Conservation (phyloP, 2,329 filamentous ascomycete species). For the Colletotrichum sp. region DNA sequence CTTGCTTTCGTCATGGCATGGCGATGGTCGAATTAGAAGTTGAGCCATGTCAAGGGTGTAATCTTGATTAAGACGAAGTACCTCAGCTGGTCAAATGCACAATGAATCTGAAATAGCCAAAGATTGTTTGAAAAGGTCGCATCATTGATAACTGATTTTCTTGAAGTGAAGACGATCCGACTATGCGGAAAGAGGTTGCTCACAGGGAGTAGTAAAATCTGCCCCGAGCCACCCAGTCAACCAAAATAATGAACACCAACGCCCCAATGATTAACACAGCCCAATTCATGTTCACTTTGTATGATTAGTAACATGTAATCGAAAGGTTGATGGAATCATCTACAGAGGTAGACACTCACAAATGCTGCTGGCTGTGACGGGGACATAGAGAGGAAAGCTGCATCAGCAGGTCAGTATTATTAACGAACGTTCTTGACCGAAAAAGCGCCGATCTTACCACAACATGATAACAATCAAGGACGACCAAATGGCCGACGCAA, state of each 20-base stretch:
- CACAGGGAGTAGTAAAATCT: not conserved
- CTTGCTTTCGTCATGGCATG: not conserved
- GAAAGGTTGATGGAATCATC: not conserved
- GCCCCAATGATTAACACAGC: not conserved
- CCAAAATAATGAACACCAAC: not conserved
- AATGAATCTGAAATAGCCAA: not conserved
- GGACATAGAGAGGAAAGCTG: not conserved
- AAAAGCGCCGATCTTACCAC: not conserved
- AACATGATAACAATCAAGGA: not conserved
- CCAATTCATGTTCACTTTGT: not conserved
- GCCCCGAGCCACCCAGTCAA: not conserved
- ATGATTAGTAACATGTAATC: not conserved
- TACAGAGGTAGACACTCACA: not conserved
- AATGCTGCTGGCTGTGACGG: not conserved
- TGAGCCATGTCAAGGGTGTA: not conserved
- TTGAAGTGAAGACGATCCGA: not conserved
- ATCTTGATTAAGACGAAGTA: not conserved
- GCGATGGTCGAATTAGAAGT: not conserved
- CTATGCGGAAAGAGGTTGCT: not conserved
- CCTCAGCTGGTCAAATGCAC: not conserved
- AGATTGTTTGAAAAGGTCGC: not conserved
- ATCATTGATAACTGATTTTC: rapidly evolving
- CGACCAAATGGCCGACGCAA: not conserved
- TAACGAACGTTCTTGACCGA: not conserved
- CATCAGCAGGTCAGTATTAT: not conserved